Evolutionary conservation across 306 rosid species (phyloP).

Genomic region (Senna siamea): DNA sequence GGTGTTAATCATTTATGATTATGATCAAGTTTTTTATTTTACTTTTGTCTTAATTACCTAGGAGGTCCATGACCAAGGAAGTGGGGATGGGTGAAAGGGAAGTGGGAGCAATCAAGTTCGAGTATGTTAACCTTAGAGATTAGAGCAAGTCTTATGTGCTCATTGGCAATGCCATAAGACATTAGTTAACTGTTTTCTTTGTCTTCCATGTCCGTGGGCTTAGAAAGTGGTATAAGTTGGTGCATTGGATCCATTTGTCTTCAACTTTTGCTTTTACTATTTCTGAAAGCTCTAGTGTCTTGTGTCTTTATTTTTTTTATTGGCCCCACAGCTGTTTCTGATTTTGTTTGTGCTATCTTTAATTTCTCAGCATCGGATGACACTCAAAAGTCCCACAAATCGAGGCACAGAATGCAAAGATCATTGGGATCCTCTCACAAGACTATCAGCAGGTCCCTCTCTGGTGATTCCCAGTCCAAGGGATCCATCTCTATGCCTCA

Average conservation of each 20-base stretch:
- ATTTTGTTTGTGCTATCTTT: slow-evolving; percentile 47
- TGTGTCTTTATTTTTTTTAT: slow-evolving; percentile 42
- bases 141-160: neutral
- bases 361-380: slow-evolving; percentile 76
- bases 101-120: neutral
- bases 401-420: slow-evolving; percentile 76
- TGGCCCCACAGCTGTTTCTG: slow-evolving; percentile 48
- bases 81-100: too few relatives aligned
- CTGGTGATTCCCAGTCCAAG: slow-evolving; percentile 83
- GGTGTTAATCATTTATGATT: neutral
- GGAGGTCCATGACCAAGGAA: neutral
- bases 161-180: neutral
- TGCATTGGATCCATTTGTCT: slow-evolving; percentile 71
- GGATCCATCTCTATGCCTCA: slow-evolving; percentile 77
- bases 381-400: slow-evolving; percentile 80
- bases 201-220: slow-evolving; percentile 33
- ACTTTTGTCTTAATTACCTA: neutral
- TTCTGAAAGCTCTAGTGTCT: slow-evolving; percentile 46
- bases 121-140: neutral
- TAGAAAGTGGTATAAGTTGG: slow-evolving; percentile 47
- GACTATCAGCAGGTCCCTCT: slow-evolving; percentile 78
- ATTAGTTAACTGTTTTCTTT: slow-evolving; percentile 29
- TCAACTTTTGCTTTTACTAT: slow-evolving; percentile 59
- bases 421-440: slow-evolving; percentile 81
- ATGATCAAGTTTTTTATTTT: neutral